Evolutionary conservation across 2,329 filamentous ascomycete genomes (phyloP).

Genomic region (Penicillium sp.): DNA sequence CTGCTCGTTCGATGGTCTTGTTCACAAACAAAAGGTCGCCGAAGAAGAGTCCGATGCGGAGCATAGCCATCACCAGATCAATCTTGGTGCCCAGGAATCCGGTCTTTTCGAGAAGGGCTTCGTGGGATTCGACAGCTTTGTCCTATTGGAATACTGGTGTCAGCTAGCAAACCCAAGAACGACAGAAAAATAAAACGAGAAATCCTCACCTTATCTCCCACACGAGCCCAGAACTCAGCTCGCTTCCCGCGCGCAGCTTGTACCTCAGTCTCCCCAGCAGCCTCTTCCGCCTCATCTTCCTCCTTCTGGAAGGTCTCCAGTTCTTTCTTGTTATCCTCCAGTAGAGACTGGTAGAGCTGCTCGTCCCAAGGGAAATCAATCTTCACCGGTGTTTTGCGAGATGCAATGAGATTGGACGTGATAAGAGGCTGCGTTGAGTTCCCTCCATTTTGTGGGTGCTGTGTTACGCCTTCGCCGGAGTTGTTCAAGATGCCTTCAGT

Average conservation of each 20-base stretch:
- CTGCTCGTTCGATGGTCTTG: slow-evolving; percentile 88
- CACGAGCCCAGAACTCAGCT: slow-evolving; percentile 91
- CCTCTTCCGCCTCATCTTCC: slow-evolving; percentile 90
- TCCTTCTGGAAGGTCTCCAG: slow-evolving; percentile 76
- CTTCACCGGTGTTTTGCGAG: slow-evolving; percentile 61
- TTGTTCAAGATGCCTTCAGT: slow-evolving; percentile 75
- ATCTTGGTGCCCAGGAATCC: slow-evolving; percentile 95
- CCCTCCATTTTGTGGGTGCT: slow-evolving; percentile 40
- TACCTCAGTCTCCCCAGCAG: slow-evolving; percentile 93
- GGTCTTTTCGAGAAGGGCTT: slow-evolving; percentile 95
- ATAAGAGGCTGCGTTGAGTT: slow-evolving; percentile 52
- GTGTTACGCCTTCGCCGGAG: slow-evolving; percentile 61
- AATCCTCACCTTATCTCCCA: slow-evolving; percentile 81
- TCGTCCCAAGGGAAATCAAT: slow-evolving; percentile 88
- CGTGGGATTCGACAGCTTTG: slow-evolving; percentile 87
- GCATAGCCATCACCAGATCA: slow-evolving; percentile 92
- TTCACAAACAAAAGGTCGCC: slow-evolving; percentile 88
- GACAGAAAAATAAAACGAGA: slow-evolving; percentile 8
- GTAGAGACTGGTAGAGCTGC: slow-evolving; percentile 72
- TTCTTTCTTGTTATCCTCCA: slow-evolving; percentile 74
- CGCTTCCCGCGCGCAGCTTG: slow-evolving; percentile 89
- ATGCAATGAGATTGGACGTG: slow-evolving; percentile 71
- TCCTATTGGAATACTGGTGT: slow-evolving; percentile 57
- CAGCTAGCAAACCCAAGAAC: not conserved
- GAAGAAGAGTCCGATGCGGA: slow-evolving; percentile 93